Evolutionary conservation across 2,329 filamentous ascomycete species (phyloP).

Genomic region (Penicillium brasilianum): DNA sequence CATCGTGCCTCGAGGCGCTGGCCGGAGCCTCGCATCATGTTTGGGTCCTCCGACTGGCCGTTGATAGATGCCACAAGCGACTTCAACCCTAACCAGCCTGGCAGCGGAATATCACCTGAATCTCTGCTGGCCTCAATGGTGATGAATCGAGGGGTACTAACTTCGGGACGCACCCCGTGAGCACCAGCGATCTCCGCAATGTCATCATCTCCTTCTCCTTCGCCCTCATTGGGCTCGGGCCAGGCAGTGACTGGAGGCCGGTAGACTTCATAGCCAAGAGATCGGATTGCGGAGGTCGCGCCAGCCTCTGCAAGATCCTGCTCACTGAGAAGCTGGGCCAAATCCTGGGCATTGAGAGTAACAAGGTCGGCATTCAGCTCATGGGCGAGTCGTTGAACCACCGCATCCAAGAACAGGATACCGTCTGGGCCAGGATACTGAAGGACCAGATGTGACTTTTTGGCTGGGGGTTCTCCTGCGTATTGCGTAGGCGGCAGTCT

Average conservation of each 20-base stretch:
- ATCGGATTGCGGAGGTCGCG: constrained; percentile 42
- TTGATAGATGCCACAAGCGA: constrained; percentile 41
- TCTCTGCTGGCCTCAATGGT: constrained; percentile 42
- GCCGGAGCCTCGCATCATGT: constrained; percentile 22
- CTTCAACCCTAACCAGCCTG: constrained; percentile 39
- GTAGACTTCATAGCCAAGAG: constrained; percentile 63
- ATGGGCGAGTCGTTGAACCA: constrained; percentile 68
- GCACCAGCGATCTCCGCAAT: constrained; percentile 25
- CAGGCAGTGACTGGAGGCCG: constrained; percentile 37
- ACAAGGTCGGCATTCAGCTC: constrained; percentile 56
- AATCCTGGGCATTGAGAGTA: constrained; percentile 53
- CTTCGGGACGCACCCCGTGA: constrained; percentile 27
- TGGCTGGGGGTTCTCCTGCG: constrained; percentile 53
- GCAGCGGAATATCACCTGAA: constrained; percentile 39
- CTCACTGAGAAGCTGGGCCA: constrained; percentile 51
- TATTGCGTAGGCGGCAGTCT: constrained; percentile 47
- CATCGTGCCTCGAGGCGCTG: constrained; percentile 40
- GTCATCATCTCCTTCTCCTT: constrained; percentile 55
- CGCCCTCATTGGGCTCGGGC: constrained; percentile 51
- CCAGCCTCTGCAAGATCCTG: constrained; percentile 46
- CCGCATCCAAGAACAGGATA: constrained; percentile 59
- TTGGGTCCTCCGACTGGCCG: constrained; percentile 32
- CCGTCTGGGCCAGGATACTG: constrained; percentile 64
- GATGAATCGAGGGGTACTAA: constrained; percentile 38
- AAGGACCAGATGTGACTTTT: constrained; percentile 63